Evolutionary conservation across 768 basidiomycete species (phyloP), one percentile per base, ranked within the genome.

Genomic region (Tulasnella sp.): DNA sequence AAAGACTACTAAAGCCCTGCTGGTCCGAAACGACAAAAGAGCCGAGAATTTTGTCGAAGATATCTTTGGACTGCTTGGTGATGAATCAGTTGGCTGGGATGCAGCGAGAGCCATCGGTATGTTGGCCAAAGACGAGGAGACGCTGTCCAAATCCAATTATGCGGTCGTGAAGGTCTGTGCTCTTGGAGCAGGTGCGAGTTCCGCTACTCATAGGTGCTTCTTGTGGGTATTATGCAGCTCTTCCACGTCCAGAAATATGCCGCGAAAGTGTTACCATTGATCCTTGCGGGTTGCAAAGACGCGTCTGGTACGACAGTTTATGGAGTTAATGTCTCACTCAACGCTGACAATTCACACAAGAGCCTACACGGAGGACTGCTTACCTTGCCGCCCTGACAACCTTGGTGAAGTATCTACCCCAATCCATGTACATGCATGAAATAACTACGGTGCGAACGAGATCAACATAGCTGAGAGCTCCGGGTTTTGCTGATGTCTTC

Each of bases 351-450:
- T 26, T n/a, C 52, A 63, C 32, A 32, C 19, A 72, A 90, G 90
- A 86, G 66, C 76, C 84, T 1, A 77, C 77, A 12, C 81, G 83
- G 73, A 90, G 88, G 78, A 85, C 83, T 1, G 87, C 92, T 1
- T 88, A 90, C 78, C 85, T 98, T 2, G 88, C 94, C 40, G 94
- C 94, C 3, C 84, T 98, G 35, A 88, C 91, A 0, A 89, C 89
- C 26, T 82, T 98, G 9, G 86, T 98, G 75, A 88, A 87, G 73
- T 86, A 90, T 8, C 85, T 93, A 16, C 94, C 95, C 0, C 89
- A 90, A 74, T 83, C 88, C 3, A 81, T 91, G 16, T 94, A 93
- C 76, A 81, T 83, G 6, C 83, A 88, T 29, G 86, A 92, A 75
- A 85, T 98, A 79, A 79, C 89, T 0, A 80, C 78, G 52, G 83